Base-by-base conservation (phyloP, 179 eudicot species). In the Beta lomatogona region DNA sequence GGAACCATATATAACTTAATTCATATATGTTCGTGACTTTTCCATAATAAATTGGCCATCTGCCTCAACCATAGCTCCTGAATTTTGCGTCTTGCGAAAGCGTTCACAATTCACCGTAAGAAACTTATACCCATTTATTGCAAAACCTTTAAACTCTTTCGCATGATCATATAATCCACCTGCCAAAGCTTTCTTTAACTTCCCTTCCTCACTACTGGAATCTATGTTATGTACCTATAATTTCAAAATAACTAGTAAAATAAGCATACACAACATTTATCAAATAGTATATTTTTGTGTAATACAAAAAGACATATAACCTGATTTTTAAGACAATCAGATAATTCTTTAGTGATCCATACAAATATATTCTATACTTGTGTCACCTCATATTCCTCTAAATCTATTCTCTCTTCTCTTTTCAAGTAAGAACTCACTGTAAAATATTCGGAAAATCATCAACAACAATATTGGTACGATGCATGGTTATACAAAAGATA, bases 41-140 rank as follows among this genome's bases (percentile, higher is more conserved):
- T 57, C 71, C 80, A 18, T 52, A 67, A 28, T 78, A 16, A 19
- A 1, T 18, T 50, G n/a, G 15, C 73, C 73, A 25, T 77, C 63
- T 13, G 73, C 80, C 45, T 65, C 63, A 6, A 77, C 50, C 71
- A 79, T 71, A 21, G 60, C 44, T 60, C 82, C 61, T 15, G 67
- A 57, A 58, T 79, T 79, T 53, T 55, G 76, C 4, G 81, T 79
- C 59, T 71, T 79, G 18, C 58, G 54, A 5, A 44, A 16, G 0
- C 28, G 50, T 36, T 79, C 82, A 45, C 70, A 71, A 31, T 44
- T 58, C 48, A 45, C 10, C 3, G 71, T 63, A 15, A 45, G 22
- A 6, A 71, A 80, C 76, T 80, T 80, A 50, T 80, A 80, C 9
- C 82, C 82, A 61, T 79, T 79, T 41, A 79, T 48, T 15, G 72